Evolutionary conservation across 257 asterid species (phyloP).

Genomic region (Solanum gandarillasii): DNA sequence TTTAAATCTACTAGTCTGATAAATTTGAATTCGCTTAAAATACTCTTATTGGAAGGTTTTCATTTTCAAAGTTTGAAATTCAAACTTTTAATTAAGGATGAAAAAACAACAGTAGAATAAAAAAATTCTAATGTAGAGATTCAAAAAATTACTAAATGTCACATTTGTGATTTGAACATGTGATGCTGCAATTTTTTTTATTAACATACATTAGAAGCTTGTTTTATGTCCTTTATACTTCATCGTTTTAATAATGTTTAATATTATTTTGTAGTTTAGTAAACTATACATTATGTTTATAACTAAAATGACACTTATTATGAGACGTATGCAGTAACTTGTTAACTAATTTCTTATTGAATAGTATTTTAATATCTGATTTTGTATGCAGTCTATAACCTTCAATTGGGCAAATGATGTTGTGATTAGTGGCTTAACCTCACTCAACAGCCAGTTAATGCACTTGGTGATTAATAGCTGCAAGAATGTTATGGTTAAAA

Average conservation of each 20-base stretch:
- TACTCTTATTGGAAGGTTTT: background rate
- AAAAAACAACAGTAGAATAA: rapidly evolving
- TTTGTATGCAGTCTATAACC: constrained; percentile 41
- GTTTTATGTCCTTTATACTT: background rate
- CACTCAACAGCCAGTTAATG: constrained; percentile 43
- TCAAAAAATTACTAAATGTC: too few species aligned
- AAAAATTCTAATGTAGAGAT: background rate
- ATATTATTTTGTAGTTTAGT: background rate
- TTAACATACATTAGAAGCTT: background rate
- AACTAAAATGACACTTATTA: too few species aligned
- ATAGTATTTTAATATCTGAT: background rate
- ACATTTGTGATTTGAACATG: background rate
- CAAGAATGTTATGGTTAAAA: constrained; percentile 38
- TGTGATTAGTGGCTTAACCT: constrained; percentile 29
- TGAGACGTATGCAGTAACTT: background rate
- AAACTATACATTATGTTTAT: too few species aligned
- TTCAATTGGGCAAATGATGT: constrained; percentile 45
- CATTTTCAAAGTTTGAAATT: background rate
- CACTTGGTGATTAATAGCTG: constrained; percentile 53
- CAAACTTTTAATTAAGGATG: background rate
- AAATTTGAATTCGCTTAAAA: background rate
- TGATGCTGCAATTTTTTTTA: background rate
- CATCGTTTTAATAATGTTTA: too few species aligned
- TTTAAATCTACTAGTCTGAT: too few species aligned
- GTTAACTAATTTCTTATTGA: background rate